Base-by-base conservation (phyloP, 176 grass and related monocot species). In the Carex pumila region DNA sequence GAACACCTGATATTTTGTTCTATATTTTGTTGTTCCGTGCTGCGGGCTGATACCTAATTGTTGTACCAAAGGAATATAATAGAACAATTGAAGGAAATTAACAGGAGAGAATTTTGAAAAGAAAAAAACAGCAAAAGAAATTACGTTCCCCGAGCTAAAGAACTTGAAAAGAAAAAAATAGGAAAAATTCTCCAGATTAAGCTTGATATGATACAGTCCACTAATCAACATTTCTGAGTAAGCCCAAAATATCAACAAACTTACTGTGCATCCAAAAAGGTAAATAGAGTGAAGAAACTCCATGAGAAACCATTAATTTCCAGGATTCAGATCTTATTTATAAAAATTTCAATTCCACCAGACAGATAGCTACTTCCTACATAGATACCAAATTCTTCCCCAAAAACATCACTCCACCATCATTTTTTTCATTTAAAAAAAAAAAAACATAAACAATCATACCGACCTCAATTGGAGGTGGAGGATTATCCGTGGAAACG, bases 401-500 rank as follows among this genome's bases (percentile, higher is more conserved):
- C 6, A 72, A 11, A 72, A 47, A 47, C 41, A 47, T 22, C 50
- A 56, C 47, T 77, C 25, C 13, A 32, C 22, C 22, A 25, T 32
- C 19, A 79, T 31, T 21, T 56, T 29, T 25, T 25, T 25, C 0
- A 25, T 25, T 25, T 25, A 0, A 9, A 5, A 78, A 87, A 55
- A 6, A 19, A 54, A 19, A n/a, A 39, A 6, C 29, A 11, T 39
- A 7, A 29, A 49, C 65, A 29, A 86, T 9, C 34, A 89, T 5
- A 62, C 86, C 83, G 65, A 94, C 93, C 93, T 99, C 96, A 45
- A 90, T 84, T 1, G 96, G 96, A 80, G 89, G 90, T 17, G 91
- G 85, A 41, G 96, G 93, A 52, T 82, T 90, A 83, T 99, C 91
- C 25, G 93, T 63, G 67, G 96, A 73, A 54, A 99, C 88, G 21